Base-by-base conservation (phyloP, 78 protist species). In the Dictyostelium intermedium region DNA sequence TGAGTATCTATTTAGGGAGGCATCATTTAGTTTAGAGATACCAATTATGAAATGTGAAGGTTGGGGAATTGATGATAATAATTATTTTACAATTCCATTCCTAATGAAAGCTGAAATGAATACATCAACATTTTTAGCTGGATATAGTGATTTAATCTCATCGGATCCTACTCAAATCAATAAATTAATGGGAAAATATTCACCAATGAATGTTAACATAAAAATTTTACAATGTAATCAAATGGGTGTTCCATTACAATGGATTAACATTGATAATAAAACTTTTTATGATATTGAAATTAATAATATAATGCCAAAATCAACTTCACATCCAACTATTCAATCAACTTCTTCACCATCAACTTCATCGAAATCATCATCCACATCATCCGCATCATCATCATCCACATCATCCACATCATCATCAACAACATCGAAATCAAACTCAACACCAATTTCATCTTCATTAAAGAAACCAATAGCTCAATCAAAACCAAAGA, bases 11-110 rank as follows among this genome's bases (percentile, higher is more conserved):
- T 89, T 89, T 66, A 80, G 94, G 39, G 94, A 89, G n/a, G 94
- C 94, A 89, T 80, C 94, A 27, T 89, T 81, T 47, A 47, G 77
- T 30, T 27, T 89, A 30, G 82, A 89, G 11, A 47, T 89, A 9
- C 94, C 94, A 78, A 4, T 89, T 11, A 43, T 89, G 83, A 89
- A 89, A 69, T 89, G 94, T 80, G 94, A 89, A 80, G 78, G 82
- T 80, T 89, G 94, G 94, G 79, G 94, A 80, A 18, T 10, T 2
- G 79, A 72, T 72, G 94, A 89, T 34, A 79, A 78, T 32, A 74
- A 14, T 50, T 89, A 89, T 80, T 74, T 41, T 14, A 80, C 94
- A 13, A 89, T 89, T 47, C 94, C 94, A 63, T 89, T 89, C 56
- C 69, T 60, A 35, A 72, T 76, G 56, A 56, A 81, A n/a, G 94